phyloP scores from a whole-genome alignment of 352 stramenopile species.

The Pythium phragmitis region DNA sequence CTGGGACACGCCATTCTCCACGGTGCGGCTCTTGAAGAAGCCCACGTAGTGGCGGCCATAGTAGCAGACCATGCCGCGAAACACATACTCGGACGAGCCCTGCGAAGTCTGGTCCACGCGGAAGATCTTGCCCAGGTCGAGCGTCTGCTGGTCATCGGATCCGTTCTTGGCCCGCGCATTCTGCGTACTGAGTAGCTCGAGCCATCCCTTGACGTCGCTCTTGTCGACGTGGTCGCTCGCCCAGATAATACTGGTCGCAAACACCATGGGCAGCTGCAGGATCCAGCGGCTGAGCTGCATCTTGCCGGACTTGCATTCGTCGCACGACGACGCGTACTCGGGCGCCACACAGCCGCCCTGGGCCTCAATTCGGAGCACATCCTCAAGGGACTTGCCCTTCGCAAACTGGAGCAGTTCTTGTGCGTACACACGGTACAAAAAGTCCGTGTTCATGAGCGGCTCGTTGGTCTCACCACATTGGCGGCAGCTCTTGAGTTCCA shows the following conservation, averaged over 20 bases:
- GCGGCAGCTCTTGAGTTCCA: constrained; percentile 71
- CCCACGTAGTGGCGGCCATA: constrained; percentile 85
- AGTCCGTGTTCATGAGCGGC: constrained; percentile 83
- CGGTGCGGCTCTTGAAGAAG: constrained; percentile 75
- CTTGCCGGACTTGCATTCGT: constrained; percentile 47
- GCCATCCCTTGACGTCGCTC: constrained; percentile 65
- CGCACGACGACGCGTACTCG: constrained; percentile 36
- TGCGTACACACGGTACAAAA: constrained; percentile 81
- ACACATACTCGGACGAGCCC: constrained; percentile 50
- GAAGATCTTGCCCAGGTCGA: constrained; percentile 74
- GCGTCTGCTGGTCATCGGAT: constrained; percentile 34
- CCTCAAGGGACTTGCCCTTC: constrained; percentile 44
- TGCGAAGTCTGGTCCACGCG: constrained; percentile 35
- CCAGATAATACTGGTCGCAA: constrained; percentile 83
- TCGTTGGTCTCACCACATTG: constrained; percentile 65
- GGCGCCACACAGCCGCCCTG: constrained; percentile 41
- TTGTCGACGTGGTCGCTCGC: constrained; percentile 67
- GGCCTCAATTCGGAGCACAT: constrained; percentile 53
- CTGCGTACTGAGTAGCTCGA: constrained; percentile 63
- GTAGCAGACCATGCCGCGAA: constrained; percentile 84
- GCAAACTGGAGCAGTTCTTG: constrained; percentile 53
- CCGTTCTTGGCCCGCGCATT: constrained; percentile 27
- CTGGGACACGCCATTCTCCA: constrained; percentile 45
- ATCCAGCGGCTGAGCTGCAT: constrained; percentile 69
- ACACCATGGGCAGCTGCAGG: constrained; percentile 83